Evolutionary conservation across 1,284 basidiomycete genomes (phyloP).

Genomic region (Ustilago loliicola): DNA sequence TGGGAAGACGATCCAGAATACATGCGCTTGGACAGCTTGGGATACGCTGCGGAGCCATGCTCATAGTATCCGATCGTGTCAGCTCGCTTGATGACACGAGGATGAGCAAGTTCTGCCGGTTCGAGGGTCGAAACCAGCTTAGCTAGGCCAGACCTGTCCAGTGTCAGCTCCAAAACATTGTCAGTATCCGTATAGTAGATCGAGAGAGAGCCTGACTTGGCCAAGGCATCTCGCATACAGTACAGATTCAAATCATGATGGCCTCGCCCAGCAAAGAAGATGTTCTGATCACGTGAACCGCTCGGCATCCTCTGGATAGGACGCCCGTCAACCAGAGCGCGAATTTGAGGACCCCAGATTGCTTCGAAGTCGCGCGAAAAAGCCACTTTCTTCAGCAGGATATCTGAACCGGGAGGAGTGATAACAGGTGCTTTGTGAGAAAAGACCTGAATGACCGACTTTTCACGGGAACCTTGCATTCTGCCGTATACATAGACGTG

Average conservation of each 20-base stretch:
- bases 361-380: background rate
- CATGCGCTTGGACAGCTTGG: background rate
- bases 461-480: background rate
- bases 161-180: background rate
- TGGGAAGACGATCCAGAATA: background rate
- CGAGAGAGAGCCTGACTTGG: background rate
- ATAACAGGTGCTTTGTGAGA: background rate
- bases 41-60: no score
- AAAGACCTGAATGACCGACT: conserved; percentile 8
- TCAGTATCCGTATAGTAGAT: background rate
- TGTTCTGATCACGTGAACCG: background rate
- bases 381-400: background rate
- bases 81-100: no score
- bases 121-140: background rate
- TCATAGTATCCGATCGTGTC: no score
- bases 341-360: background rate
- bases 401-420: background rate
- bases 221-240: background rate
- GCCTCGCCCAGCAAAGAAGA: background rate
- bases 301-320: background rate
- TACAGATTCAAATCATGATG: background rate
- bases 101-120: no score
- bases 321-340: conserved; percentile 8
- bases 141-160: background rate
- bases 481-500: conserved; percentile 7